Base-by-base conservation (phyloP, 2,329 filamentous ascomycete genomes). In the Neurospora crassa region DNA sequence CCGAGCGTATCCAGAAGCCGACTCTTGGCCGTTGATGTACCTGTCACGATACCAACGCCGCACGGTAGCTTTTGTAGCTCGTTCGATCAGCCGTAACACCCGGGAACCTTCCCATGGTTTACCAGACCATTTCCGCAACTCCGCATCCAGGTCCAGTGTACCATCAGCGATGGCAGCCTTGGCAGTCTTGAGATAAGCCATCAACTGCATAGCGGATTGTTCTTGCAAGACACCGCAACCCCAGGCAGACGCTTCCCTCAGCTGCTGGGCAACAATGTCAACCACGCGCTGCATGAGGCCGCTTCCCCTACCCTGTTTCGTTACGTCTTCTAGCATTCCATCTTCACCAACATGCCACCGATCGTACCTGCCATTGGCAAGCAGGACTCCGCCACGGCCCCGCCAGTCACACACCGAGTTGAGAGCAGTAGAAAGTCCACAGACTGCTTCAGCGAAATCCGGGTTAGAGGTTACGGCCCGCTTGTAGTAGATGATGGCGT, bases 391-490 rank as follows among this genome's bases (percentile, higher is more conserved):
- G 73, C 96, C 96, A 74, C 96, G 89, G 40, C 93, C 93, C 77
- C 88, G 88, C 96, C 96, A 99, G 77, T 95, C 92, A 79, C 96
- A 99, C 6, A 99, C 94, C 7, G 96, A 98, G 79, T 97, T 98
- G 69, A 99, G 84, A 1, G 96, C 95, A 72, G 97, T 98, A 1
- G 94, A 94, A 69, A 99, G 86, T 8, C 96, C 96, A 80, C 96
- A 99, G 0, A 99, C 95, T 7, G 96, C 96, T 82, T 99, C 96
- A 1, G 96, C 93, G 81, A 99, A 99, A 42, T 97, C 92, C 0
- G 96, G 95, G 76, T 96, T 99, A n/a, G 94, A 90, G 42, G 87
- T 86, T 11, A 99, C 95, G 47, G 96, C 96, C 74, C 94, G 89
- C 77, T 89, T 92, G 83, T 99, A 99, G 79, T 96, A 98, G 37